Evolutionary conservation across 139 green algal species (phyloP).

Genomic region (Desmodesmus armatus): DNA sequence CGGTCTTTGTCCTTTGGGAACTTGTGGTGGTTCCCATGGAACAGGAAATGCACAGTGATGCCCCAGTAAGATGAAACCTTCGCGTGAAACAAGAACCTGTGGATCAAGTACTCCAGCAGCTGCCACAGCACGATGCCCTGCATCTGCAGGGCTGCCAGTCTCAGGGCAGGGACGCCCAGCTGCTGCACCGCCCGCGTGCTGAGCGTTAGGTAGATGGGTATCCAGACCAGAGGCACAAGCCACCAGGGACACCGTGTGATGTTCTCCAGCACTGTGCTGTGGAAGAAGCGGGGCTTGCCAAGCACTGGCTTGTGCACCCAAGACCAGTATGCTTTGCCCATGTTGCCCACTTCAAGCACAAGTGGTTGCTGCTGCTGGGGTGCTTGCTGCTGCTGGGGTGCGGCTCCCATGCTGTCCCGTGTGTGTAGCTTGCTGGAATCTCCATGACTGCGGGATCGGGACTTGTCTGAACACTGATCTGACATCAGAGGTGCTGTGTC

Average conservation of each 20-base stretch:
- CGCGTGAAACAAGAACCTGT: slow-evolving; percentile 94
- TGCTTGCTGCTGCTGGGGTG: background rate
- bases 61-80: slow-evolving; percentile 56
- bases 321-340: slow-evolving; percentile 76
- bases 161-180: background rate
- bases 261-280: slow-evolving; percentile 63
- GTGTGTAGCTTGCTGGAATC: no score
- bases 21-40: slow-evolving; percentile 98
- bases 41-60: slow-evolving; percentile 93
- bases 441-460: no score
- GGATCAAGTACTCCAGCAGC: slow-evolving; percentile 91
- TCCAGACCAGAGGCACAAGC: slow-evolving; percentile 92
- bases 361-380: slow-evolving; percentile 46
- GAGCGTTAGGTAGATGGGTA: slow-evolving; percentile 69
- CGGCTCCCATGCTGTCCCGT: background rate
- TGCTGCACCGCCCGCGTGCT: background rate
- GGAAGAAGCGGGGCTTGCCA: slow-evolving; percentile 88
- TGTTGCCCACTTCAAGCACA: slow-evolving; percentile 69
- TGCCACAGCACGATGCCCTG: slow-evolving; percentile 85
- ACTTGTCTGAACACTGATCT: no score
- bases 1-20: slow-evolving; percentile 87
- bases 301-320: slow-evolving; percentile 86
- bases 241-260: slow-evolving; percentile 86
- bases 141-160: slow-evolving; percentile 46
- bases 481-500: no score